A percentile compares a stretch with the other conserved stretches of the same genome.
phyloP scores from a whole-genome alignment of 2,329 filamentous ascomycete genomes.

The Fusarium sacchari region DNA sequence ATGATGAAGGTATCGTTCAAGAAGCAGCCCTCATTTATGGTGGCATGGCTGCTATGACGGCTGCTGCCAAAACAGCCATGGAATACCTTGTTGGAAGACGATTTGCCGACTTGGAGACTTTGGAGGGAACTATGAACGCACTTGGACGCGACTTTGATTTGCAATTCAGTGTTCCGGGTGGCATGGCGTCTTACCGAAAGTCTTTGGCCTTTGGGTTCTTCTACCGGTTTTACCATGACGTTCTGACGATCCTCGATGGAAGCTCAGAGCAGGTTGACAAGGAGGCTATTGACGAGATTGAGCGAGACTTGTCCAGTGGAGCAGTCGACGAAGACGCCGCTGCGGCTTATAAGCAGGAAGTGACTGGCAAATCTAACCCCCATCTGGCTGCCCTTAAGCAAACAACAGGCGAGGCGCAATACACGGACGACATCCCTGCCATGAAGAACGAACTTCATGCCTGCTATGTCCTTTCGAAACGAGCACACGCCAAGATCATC shows the following conservation, averaged over 20 bases:
- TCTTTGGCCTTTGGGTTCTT: constrained; percentile 93
- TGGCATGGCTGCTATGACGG: constrained; percentile 92
- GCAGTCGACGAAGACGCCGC: constrained; percentile 80
- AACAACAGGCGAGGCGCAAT: constrained; percentile 91
- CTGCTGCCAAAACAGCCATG: constrained; percentile 83
- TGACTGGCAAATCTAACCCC: constrained; percentile 85
- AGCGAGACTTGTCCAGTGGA: constrained; percentile 83
- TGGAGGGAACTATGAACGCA: constrained; percentile 90
- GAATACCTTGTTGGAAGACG: constrained; percentile 79
- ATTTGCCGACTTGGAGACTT: constrained; percentile 81
- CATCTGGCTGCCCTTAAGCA: constrained; percentile 95
- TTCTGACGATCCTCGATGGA: constrained; percentile 70
- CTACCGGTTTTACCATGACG: constrained; percentile 95
- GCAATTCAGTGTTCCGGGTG: constrained; percentile 89
- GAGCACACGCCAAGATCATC: constrained; percentile 85
- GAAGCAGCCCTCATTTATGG: constrained; percentile 88
- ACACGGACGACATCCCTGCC: constrained; percentile 92
- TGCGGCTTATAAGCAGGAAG: constrained; percentile 80
- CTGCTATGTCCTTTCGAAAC: constrained; percentile 87
- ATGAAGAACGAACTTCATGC: constrained; percentile 90
- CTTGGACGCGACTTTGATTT: constrained; percentile 92
- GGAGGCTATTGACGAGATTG: constrained; percentile 84
- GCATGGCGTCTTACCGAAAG: constrained; percentile 97
- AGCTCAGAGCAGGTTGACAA: constrained; percentile 65
- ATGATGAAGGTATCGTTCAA: constrained; percentile 74